Conservation (phyloP, 1,284 basidiomycete genomes). For the Ustilago xerochloae region DNA sequence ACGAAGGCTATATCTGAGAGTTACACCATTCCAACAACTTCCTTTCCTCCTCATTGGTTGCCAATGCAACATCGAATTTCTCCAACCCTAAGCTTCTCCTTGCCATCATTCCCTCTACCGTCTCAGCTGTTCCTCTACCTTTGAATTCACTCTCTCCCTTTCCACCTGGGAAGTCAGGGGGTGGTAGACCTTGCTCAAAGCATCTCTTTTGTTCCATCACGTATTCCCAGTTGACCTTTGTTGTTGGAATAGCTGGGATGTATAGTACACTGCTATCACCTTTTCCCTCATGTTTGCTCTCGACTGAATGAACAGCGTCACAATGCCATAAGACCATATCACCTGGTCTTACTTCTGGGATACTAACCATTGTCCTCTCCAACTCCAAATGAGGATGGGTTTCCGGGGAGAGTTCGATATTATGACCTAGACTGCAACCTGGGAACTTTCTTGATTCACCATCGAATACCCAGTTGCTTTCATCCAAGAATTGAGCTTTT, state of each 20-base stretch:
- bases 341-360: conserved; percentile 77
- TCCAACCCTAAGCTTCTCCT: conserved; percentile 29
- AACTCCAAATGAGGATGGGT: conserved; percentile 80
- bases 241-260: conserved; percentile 81
- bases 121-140: conserved; percentile 70
- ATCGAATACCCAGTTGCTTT: conserved; percentile 71
- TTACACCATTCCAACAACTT: conserved; percentile 43
- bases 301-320: conserved; percentile 80
- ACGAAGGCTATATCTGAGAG: conserved; percentile 3
- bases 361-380: conserved; percentile 75
- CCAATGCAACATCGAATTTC: conserved; percentile 6
- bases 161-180: conserved; percentile 82
- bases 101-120: conserved; percentile 6
- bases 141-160: conserved; percentile 76
- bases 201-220: conserved; percentile 74
- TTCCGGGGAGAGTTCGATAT: conserved; percentile 75
- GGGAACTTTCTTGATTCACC: conserved; percentile 75
- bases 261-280: conserved; percentile 81
- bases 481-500: conserved; percentile 12
- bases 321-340: conserved; percentile 87
- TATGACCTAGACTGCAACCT: conserved; percentile 72
- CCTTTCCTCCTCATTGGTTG: conserved; percentile 6
- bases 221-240: conserved; percentile 76
- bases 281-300: conserved; percentile 74
- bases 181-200: conserved; percentile 74